Conservation (phyloP, 257 asterid genomes). For the Orobanche coerulescens region DNA sequence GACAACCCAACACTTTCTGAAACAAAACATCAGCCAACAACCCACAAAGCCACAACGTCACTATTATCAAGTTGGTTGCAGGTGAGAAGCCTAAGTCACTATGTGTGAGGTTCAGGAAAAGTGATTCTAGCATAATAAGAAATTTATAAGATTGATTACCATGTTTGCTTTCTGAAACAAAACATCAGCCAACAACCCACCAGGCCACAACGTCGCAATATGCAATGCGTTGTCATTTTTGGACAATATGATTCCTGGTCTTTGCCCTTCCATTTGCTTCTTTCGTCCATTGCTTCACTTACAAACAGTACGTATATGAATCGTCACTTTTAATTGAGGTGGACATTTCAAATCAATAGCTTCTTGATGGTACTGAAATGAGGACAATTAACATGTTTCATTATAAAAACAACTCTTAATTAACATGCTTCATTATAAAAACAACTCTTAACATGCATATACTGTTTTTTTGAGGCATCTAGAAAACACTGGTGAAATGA, state of each 20-base stretch:
- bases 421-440: too few relatives aligned
- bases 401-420: too few relatives aligned
- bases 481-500: not conserved
- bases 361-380: not conserved
- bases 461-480: constrained; percentile 1
- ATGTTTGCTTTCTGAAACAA: not conserved
- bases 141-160: not conserved
- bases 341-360: constrained; percentile 8
- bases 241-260: not conserved
- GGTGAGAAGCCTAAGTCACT: not conserved
- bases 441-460: too few relatives aligned
- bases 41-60: too few relatives aligned
- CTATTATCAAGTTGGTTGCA: not conserved
- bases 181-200: not conserved
- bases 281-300: not conserved
- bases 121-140: not conserved
- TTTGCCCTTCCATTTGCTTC: not conserved
- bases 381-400: not conserved
- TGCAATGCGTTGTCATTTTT: not conserved
- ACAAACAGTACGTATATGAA: not conserved
- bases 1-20: too few relatives aligned
- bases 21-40: too few relatives aligned
- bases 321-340: constrained; percentile 15
- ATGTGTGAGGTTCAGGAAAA: not conserved
- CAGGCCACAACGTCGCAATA: not conserved